These are phyloP conservation scores for Rhizopus stolonifer DNA, from an alignment of 371 early-diverging fungal species.

Conservation along the genomic window DNA sequence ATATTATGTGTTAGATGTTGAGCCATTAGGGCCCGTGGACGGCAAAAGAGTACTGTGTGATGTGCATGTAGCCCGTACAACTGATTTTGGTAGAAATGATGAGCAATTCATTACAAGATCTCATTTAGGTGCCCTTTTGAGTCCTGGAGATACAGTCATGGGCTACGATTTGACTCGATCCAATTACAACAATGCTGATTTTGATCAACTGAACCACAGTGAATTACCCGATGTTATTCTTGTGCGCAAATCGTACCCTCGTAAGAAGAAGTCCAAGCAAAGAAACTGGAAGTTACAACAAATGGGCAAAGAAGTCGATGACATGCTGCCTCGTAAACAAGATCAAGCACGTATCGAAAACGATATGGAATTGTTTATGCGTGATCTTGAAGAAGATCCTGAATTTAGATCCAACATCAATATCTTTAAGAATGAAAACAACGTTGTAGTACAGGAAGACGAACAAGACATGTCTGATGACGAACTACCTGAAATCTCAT, in stretches of 20 bases:
- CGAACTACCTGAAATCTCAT: slow-evolving; percentile 85
- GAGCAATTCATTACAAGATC: slow-evolving; percentile 83
- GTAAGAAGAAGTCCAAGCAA: slow-evolving; percentile 78
- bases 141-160: slow-evolving; percentile 90
- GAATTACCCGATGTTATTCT: slow-evolving; percentile 86
- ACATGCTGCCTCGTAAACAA: slow-evolving; percentile 72
- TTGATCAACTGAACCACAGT: slow-evolving; percentile 63
- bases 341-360: slow-evolving; percentile 73
- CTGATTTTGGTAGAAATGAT: slow-evolving; percentile 86
- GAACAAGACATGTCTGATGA: slow-evolving; percentile 44
- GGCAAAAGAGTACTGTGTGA: slow-evolving; percentile 80
- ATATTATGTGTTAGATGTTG: slow-evolving; percentile 94
- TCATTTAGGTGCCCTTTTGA: slow-evolving; percentile 90
- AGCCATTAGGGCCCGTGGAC: slow-evolving; percentile 71
- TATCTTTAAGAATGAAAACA: slow-evolving; percentile 72
- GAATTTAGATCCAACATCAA: slow-evolving; percentile 92
- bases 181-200: slow-evolving; percentile 93
- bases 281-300: slow-evolving; percentile 92
- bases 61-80: slow-evolving; percentile 74
- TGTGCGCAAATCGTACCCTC: slow-evolving; percentile 91
- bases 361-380: slow-evolving; percentile 88
- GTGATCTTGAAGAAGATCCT: slow-evolving; percentile 96
- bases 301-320: slow-evolving; percentile 86
- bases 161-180: slow-evolving; percentile 88
- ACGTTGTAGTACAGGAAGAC: slow-evolving; percentile 47